phyloP scores from a whole-genome alignment of 441 rosid genomes.

The Erodium trifolium region DNA sequence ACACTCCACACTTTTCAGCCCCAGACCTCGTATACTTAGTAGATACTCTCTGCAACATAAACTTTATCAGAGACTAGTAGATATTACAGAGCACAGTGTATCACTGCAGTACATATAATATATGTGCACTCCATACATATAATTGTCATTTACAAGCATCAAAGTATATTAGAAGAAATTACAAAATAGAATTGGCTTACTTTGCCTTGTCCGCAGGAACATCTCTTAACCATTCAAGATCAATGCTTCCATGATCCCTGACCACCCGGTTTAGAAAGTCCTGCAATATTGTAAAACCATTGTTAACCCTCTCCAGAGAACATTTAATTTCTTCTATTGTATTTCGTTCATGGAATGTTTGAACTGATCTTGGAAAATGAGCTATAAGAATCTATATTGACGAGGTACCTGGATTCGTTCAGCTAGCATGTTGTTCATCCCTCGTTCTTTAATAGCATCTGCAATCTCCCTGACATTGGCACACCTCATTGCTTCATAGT shows the following conservation, averaged over 20 bases:
- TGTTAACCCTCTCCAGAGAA: constrained; percentile 13
- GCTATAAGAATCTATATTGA: constrained; percentile 14
- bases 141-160: neutral
- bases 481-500: constrained; percentile 75
- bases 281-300: constrained; percentile 42
- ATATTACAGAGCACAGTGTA: neutral
- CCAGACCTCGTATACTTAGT: constrained; percentile 77
- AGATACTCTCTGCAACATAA: constrained; percentile 67
- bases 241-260: constrained; percentile 65
- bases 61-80: constrained; percentile 2
- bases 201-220: constrained; percentile 74
- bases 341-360: constrained; percentile 16
- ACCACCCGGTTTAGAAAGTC: constrained; percentile 70
- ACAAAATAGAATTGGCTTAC: constrained; percentile 35
- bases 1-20: constrained; percentile 96
- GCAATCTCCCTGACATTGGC: constrained; percentile 49
- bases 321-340: neutral
- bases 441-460: constrained; percentile 68
- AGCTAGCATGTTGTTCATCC: constrained; percentile 95
- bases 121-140: neutral
- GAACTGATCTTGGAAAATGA: constrained; percentile 17
- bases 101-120: constrained; percentile 5
- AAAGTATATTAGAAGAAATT: constrained; percentile 10
- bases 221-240: constrained; percentile 93
- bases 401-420: constrained; percentile 67